Percentiles rank a stretch among this genome's conserved stretches.
phyloP scores from a whole-genome alignment of 805 yeast species.

The Starmera caribaea region DNA sequence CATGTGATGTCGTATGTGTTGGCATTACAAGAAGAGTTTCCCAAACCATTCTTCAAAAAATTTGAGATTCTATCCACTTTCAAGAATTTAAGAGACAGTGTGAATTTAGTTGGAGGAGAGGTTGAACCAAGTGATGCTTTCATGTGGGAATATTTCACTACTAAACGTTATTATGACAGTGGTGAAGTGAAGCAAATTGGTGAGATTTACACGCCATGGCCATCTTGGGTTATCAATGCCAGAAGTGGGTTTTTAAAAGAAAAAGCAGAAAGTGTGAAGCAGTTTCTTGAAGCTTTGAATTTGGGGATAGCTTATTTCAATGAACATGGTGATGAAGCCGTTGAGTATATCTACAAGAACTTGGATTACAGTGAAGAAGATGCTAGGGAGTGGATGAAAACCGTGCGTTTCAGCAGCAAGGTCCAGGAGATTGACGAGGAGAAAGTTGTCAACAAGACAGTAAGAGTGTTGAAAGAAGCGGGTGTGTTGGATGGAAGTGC shows the following conservation, averaged over 20 bases:
- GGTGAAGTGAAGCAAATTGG: conserved; percentile 78
- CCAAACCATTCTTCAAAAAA: conserved; percentile 36
- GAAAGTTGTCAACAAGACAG: conserved; percentile 44
- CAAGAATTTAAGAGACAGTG: conserved; percentile 70
- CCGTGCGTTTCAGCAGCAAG: conserved; percentile 50
- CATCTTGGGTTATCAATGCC: conserved; percentile 80
- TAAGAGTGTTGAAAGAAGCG: conserved; percentile 48
- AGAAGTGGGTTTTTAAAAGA: conserved; percentile 27
- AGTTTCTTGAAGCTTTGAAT: conserved; percentile 46
- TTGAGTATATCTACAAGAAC: conserved; percentile 50
- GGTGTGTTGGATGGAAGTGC: conserved; percentile 31
- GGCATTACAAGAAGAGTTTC: conserved; percentile 51
- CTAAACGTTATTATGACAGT: conserved; percentile 73
- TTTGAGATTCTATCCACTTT: conserved; percentile 59
- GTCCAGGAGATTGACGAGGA: conserved; percentile 38
- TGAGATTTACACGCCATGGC: conserved; percentile 92
- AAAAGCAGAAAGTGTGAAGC: conserved; percentile 18
- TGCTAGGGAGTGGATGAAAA: conserved; percentile 72
- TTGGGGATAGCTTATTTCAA: conserved; percentile 63
- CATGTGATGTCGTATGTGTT: conserved; percentile 85
- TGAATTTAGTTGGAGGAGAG: conserved; percentile 38
- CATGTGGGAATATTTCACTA: conserved; percentile 94
- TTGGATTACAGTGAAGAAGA: conserved; percentile 73
- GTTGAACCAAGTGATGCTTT: conserved; percentile 62
- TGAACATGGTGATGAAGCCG: conserved; percentile 51